Base-by-base conservation (phyloP, 31 red algal species). In the Asparagopsis taxiformis region DNA sequence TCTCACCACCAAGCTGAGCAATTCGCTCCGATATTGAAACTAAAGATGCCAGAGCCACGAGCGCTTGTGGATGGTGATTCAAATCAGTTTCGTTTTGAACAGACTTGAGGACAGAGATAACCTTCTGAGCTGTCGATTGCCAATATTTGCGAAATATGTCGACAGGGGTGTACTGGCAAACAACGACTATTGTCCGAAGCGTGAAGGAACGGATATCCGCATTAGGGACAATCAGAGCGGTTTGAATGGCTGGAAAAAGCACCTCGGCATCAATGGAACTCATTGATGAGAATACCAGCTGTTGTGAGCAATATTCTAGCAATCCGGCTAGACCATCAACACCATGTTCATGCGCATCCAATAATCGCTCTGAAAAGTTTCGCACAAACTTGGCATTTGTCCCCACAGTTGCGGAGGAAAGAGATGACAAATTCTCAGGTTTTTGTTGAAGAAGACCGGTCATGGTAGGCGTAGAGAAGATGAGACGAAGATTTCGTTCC, bases 51-150 rank as follows among this genome's bases (percentile, higher is more conserved):
- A 64, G 8, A 10, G 60, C 60, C 13, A 30, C 33, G 5, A 64
- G 33, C 8, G 60, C 60, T 30, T 64, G 60, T 37, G 60, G 8
- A 29, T 30, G 22, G 23, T 29, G 31, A 29, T 30, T 35, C 4
- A 4, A 7, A 64, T 35, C 41, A 46, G 41, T 34, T 9, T n/a
- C 60, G 9, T n/a, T 30, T 8, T 36, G 30, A 35, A 7, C 7
- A 37, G 60, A 29, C 31, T 64, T 64, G 13, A 64, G 7, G 34
- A 64, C 9, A 17, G 60, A 32, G 30, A 64, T 35, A 38, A 64
- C 33, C 20, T 36, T 30, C 9, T 30, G 31, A 36, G 60, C 31
- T n/a, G 29, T n/a, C 8, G 60, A 37, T 37, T 8, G 21, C 60
- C 60, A 64, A 35, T 64, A 29, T 7, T 32, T 19, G 28, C 13